Evolutionary conservation across 768 basidiomycete species (phyloP).

Genomic region (Floccularia luteovirens): DNA sequence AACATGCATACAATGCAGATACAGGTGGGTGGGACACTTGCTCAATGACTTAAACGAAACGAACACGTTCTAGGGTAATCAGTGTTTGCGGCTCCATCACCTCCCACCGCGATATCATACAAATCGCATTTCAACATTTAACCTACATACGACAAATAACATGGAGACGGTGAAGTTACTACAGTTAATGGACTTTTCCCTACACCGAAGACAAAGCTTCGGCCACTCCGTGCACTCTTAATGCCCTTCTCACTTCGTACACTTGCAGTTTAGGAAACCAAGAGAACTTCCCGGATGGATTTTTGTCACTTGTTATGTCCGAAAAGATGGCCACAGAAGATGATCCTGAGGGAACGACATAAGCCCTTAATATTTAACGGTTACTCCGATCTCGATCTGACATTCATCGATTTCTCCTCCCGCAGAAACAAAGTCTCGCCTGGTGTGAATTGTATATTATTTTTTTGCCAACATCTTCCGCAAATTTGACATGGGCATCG

Average conservation of each 20-base stretch:
- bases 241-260: constrained; percentile 53
- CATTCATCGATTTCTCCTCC: not conserved
- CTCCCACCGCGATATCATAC: constrained; percentile 14
- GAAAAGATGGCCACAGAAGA: constrained; percentile 1
- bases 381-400: not conserved
- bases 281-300: too few relatives aligned
- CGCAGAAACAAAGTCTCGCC: not conserved
- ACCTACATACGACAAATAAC: constrained; percentile 34
- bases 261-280: constrained; percentile 43
- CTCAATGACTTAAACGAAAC: constrained; percentile 77
- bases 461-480: not conserved
- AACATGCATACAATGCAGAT: constrained; percentile 74
- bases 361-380: not conserved
- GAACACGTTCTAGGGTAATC: constrained; percentile 9
- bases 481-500: not conserved
- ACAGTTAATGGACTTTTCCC: constrained; percentile 48
- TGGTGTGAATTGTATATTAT: constrained; percentile 1
- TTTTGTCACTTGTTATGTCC: too few relatives aligned
- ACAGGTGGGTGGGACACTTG: constrained; percentile 97
- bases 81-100: constrained; percentile 9
- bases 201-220: constrained; percentile 47
- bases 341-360: not conserved
- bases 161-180: constrained; percentile 46
- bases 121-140: constrained; percentile 48
- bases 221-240: constrained; percentile 50